Conservation (phyloP, 2,329 filamentous ascomycete genomes). For the Decorospora gaudefroyi region DNA sequence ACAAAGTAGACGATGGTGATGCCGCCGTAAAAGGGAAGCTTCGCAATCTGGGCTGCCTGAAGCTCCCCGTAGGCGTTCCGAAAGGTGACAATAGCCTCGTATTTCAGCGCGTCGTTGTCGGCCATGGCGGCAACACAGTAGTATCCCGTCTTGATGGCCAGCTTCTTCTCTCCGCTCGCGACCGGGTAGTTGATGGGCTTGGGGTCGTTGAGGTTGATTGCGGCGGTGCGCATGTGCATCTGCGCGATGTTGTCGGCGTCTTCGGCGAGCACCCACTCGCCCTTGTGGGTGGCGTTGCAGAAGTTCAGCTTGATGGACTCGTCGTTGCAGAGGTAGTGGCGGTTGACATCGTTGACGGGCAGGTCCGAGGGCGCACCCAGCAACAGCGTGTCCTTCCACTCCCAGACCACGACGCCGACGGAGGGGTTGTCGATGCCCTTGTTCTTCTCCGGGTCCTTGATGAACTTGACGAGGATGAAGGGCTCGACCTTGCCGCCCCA, state of each 20-base stretch:
- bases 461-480: conserved; percentile 84
- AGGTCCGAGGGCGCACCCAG: conserved; percentile 66
- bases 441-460: conserved; percentile 57
- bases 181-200: conserved; percentile 78
- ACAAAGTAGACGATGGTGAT: conserved; percentile 93
- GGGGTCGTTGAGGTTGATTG: conserved; percentile 78
- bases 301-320: conserved; percentile 68
- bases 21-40: conserved; percentile 94
- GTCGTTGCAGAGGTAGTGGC: conserved; percentile 76
- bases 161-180: conserved; percentile 50
- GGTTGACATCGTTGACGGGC: conserved; percentile 50
- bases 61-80: conserved; percentile 96
- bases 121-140: conserved; percentile 86
- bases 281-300: conserved; percentile 78
- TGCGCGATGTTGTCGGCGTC: conserved; percentile 74
- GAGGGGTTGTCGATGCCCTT: conserved; percentile 69
- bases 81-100: conserved; percentile 83
- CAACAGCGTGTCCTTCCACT: conserved; percentile 83
- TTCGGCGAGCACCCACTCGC: conserved; percentile 78
- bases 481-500: conserved; percentile 90
- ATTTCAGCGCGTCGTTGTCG: conserved; percentile 68
- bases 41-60: conserved; percentile 91
- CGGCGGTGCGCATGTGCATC: conserved; percentile 75
- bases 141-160: conserved; percentile 76
- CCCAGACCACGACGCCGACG: conserved; percentile 86